Conservation (phyloP, 129 eudicot genomes). For the Flaveria robusta region DNA sequence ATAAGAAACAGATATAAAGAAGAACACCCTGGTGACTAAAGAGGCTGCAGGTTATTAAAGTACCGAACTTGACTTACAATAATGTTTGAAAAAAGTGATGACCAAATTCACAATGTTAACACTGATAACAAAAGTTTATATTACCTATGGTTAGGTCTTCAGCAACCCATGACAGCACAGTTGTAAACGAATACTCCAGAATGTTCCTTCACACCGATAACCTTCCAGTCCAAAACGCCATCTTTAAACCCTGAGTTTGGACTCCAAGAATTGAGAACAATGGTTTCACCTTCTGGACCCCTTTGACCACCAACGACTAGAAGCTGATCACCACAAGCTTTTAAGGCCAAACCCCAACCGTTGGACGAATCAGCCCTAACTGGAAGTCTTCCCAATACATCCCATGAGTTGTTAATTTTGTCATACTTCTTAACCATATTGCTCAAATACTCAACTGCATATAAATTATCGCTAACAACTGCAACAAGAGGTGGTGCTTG, state of each 20-base stretch:
- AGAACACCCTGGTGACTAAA: neutral
- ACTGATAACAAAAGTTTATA: neutral
- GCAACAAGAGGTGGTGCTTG: conserved; percentile 80
- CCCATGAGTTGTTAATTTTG: conserved; percentile 56
- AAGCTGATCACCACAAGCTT: conserved; percentile 55
- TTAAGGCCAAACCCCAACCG: conserved; percentile 80
- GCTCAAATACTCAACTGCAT: conserved; percentile 55
- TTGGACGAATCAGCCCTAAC: conserved; percentile 61
- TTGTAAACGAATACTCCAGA: conserved; percentile 75
- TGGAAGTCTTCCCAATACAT: conserved; percentile 58
- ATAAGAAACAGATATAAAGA: neutral
- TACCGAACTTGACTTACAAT: neutral
- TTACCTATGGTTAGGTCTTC: conserved; percentile 34
- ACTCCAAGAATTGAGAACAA: conserved; percentile 62
- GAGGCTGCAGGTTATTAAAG: neutral
- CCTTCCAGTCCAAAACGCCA: conserved; percentile 68
- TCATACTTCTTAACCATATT: conserved; percentile 57
- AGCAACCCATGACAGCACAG: conserved; percentile 75
- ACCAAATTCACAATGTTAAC: conserved; percentile 2
- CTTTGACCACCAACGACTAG: conserved; percentile 71
- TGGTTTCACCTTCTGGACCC: conserved; percentile 66
- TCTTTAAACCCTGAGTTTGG: conserved; percentile 51
- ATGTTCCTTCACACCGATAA: conserved; percentile 64
- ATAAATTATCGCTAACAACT: conserved; percentile 57
- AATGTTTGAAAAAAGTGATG: neutral